These are phyloP conservation scores for Xanthoceras sorbifolium DNA, from an alignment of 345 rosid species.

Conservation along the genomic window DNA sequence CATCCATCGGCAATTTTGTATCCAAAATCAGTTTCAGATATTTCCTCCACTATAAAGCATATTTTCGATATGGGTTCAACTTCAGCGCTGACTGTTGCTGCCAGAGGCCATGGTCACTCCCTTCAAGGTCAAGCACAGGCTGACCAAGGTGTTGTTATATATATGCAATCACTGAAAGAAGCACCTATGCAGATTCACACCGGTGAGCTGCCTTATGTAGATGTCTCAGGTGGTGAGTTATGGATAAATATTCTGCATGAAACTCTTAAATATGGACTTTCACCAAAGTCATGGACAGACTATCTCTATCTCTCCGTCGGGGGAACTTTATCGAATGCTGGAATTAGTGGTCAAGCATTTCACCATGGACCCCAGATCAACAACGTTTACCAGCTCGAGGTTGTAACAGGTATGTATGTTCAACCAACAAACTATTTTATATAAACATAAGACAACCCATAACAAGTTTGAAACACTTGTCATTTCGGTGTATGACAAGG, in stretches of 20 bases:
- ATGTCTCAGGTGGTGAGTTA: conserved; percentile 85
- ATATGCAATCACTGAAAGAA: conserved; percentile 69
- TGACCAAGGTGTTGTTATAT: conserved; percentile 73
- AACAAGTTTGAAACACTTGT: neutral
- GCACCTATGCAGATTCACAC: conserved; percentile 44
- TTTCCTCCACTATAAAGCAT: conserved; percentile 60
- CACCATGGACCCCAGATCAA: conserved; percentile 85
- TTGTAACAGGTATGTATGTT: conserved; percentile 85
- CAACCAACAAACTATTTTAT: conserved; percentile 24
- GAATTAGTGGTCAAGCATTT: conserved; percentile 96
- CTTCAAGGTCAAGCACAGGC: conserved; percentile 94
- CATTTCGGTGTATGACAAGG: neutral
- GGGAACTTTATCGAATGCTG: conserved; percentile 90
- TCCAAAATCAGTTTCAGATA: conserved; percentile 83
- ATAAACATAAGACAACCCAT: too few species aligned
- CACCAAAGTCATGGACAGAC: conserved; percentile 98
- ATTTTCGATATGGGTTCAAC: conserved; percentile 57
- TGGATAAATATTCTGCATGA: conserved; percentile 86
- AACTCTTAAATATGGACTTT: conserved; percentile 73
- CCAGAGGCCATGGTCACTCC: conserved; percentile 95
- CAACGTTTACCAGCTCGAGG: conserved; percentile 81
- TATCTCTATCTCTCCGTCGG: conserved; percentile 93
- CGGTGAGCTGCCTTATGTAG: conserved; percentile 64
- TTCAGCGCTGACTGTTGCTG: conserved; percentile 78
- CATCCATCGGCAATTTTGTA: conserved; percentile 73